Percentiles rank a stretch among this genome's conserved stretches.
Evolutionary conservation across 305 asterid species (phyloP).

Genomic region (Lippia alba): DNA sequence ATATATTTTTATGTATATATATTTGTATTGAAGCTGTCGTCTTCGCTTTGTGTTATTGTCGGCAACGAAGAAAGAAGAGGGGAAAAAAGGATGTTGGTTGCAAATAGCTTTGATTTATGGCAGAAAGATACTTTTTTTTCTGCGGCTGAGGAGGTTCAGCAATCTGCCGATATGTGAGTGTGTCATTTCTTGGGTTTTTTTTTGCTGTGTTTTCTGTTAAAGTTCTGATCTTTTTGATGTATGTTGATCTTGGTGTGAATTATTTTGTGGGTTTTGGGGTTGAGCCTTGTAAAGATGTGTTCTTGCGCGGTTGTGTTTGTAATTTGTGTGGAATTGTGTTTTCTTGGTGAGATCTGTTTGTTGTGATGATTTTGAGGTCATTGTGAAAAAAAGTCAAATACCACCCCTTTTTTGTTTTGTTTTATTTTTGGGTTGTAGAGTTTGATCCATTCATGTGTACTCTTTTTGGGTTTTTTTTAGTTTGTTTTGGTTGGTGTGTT

Average conservation of each 20-base stretch:
- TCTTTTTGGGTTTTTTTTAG: not conserved
- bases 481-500: not conserved
- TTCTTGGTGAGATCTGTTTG: slow-evolving; percentile 16
- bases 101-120: slow-evolving; percentile 86
- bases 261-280: slow-evolving; percentile 13
- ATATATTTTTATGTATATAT: not conserved
- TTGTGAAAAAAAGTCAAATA: slow-evolving; percentile 18
- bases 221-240: slow-evolving; percentile 9
- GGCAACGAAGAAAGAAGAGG: slow-evolving; percentile 17
- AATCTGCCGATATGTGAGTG: slow-evolving; percentile 78
- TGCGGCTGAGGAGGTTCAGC: slow-evolving; percentile 95
- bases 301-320: slow-evolving; percentile 18
- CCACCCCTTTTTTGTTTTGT: not conserved
- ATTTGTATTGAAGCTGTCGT: slow-evolving; percentile 35
- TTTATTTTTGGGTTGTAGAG: not conserved
- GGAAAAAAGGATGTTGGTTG: slow-evolving; percentile 69
- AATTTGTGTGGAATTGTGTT: slow-evolving; percentile 10
- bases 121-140: slow-evolving; percentile 81
- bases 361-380: slow-evolving; percentile 26
- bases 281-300: slow-evolving; percentile 1
- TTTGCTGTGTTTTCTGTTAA: not conserved
- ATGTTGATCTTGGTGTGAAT: slow-evolving; percentile 35
- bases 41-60: slow-evolving; percentile 32
- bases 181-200: not conserved
- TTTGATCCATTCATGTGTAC: not conserved